These are phyloP conservation scores for Vitis hybrid DNA, from an alignment of 177 flowering plant genomes.

Conservation along the genomic window DNA sequence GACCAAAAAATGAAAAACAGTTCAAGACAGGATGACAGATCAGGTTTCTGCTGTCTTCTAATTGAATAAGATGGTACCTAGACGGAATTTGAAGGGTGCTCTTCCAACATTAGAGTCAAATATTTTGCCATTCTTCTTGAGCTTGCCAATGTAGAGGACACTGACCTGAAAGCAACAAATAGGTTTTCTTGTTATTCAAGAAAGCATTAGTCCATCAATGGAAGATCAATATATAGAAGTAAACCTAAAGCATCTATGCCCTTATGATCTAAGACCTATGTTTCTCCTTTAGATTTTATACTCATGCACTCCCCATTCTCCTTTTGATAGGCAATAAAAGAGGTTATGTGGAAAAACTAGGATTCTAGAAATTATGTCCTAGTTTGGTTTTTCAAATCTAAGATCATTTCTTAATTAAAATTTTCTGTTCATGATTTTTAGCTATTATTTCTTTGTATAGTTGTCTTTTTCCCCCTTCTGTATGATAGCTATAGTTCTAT, in stretches of 20 bases:
- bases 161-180: conserved; percentile 54
- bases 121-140: conserved; percentile 71
- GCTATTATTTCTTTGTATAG: too few relatives aligned
- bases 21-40: background rate
- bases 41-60: background rate
- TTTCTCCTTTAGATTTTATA: too few relatives aligned
- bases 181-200: background rate
- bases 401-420: too few relatives aligned
- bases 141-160: conserved; percentile 84
- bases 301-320: too few relatives aligned
- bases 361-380: too few relatives aligned
- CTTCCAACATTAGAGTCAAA: conserved; percentile 77
- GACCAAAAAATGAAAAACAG: conserved; percentile 2
- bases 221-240: background rate
- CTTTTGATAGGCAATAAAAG: too few relatives aligned
- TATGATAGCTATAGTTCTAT: too few relatives aligned
- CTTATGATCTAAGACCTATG: too few relatives aligned
- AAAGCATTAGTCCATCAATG: background rate
- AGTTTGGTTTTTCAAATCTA: too few relatives aligned
- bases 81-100: conserved; percentile 75
- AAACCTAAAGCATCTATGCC: background rate
- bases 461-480: too few relatives aligned
- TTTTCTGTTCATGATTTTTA: too few relatives aligned
- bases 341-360: too few relatives aligned
- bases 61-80: conserved; percentile 42